Base-by-base conservation (phyloP, 352 stramenopile genomes). In the Salisapilia sapeloensis region DNA sequence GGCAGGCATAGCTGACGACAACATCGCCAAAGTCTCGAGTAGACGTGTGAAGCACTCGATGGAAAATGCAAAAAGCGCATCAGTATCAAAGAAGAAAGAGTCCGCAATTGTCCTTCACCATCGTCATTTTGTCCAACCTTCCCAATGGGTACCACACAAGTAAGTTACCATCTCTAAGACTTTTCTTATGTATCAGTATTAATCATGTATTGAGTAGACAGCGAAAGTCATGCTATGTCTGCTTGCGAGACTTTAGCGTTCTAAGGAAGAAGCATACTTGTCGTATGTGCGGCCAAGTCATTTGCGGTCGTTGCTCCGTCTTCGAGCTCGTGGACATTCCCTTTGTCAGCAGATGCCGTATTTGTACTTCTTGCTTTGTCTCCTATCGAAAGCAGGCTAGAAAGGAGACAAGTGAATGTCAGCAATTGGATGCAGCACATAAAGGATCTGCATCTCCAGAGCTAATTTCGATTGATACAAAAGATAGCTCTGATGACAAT, bases 251-350 rank as follows among this genome's bases (percentile, higher is more conserved):
- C 12, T 86, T 86, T 28, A 50, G 39, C n/a, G 32, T 81, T 7
- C 46, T 82, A 6, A 57, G 71, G 16, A 79, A 84, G 38, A 64
- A 70, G 12, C 71, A 86, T 39, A 70, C 62, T 32, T 86, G 71
- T 34, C 71, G 71, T 34, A 84, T 86, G 67, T 86, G 71, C 20
- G 67, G 71, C 6, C 62, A 84, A 41, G 62, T 84, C 6, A 57
- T 86, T 29, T 86, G 71, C 51, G 69, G 62, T 29, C 59, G 67
- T 8, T 86, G 71, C 38, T 84, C 71, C 6, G 53, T 82, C 28
- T 8, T 16, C 39, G 1, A 37, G 29, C 33, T 38, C 34, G 1
- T 12, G n/a, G n/a, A n/a, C n/a, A n/a, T n/a, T n/a, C n/a, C n/a
- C n/a, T n/a, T n/a, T n/a, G n/a, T n/a, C n/a, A n/a, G n/a, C n/a